Evolutionary conservation across 352 stramenopile species (phyloP), one percentile per base, ranked within the genome.

Genomic region (Globisporangium orthogonon): DNA sequence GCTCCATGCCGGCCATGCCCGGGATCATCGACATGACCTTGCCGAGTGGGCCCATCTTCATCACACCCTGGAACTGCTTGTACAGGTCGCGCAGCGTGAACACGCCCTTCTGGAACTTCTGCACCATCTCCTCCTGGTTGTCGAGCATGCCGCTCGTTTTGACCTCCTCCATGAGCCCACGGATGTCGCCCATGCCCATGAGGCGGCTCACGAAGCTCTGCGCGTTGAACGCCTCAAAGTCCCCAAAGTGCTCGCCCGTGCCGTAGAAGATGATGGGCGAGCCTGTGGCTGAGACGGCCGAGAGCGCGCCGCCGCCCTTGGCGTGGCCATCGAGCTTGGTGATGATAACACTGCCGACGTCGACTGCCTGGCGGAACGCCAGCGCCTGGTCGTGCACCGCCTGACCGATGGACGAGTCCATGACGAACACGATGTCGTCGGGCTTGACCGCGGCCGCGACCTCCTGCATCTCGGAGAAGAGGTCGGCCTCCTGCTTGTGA

Each of bases 391-490:
- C 96, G 62, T 96, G 93, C 29, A 99, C 96, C 0, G 97, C 96
- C 76, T 99, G 97, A 37, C 97, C 97, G 75, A 99, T 98, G 7
- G 96, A 99, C 29, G 96, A 98, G 83, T 99, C 97, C 92, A 99
- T 99, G 40, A 99, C 97, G 64, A 99, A 98, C 40, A 99, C 89
- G 1, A 98, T 93, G 62, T 98, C 97, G 61, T 99, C 94, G 0
- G 97, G 97, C 56, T 87, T 61, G 17, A 99, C 94, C 0, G 92
- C 94, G 4, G 91, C 86, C n/a, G 88, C 85, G 48, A 99, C 97
- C 76, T 99, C 96, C 62, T 97, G 82, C 97, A 99, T 99, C 70
- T 99, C 97, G 28, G 98, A 96, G 69, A 99, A 99, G 58, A 99
- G 67, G 17, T 97, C 97, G 1, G 89, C 72, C 62, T 99, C 97